These are phyloP conservation scores for Globisporangium irregulare DNA, from an alignment of 352 stramenopile species.

Conservation along the genomic window DNA sequence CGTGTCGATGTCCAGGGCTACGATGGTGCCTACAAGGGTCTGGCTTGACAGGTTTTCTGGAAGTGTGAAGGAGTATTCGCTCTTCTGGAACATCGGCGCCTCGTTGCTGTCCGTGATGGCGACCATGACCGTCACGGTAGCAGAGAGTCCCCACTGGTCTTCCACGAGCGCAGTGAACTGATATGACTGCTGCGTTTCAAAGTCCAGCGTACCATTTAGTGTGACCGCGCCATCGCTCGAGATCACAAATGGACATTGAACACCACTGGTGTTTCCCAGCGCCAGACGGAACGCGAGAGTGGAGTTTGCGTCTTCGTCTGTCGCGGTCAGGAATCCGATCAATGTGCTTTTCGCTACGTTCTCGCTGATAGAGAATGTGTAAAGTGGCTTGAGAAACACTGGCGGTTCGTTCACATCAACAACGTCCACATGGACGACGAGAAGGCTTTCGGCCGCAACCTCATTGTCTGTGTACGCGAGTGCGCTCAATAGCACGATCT, in stretches of 20 bases:
- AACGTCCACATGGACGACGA: slow-evolving; percentile 1
- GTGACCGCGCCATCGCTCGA: background rate
- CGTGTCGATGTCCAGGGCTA: slow-evolving; percentile 35
- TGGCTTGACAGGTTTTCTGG: slow-evolving; percentile 37
- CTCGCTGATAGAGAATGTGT: slow-evolving; percentile 8
- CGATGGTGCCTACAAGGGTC: slow-evolving; percentile 28
- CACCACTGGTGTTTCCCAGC: background rate
- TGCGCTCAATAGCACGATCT: slow-evolving; percentile 6
- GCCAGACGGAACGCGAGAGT: slow-evolving; percentile 4
- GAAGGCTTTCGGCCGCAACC: background rate
- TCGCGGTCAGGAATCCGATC: slow-evolving; percentile 6
- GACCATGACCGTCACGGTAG: slow-evolving; percentile 25
- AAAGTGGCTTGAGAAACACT: slow-evolving; percentile 3
- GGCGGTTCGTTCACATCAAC: slow-evolving; percentile 11
- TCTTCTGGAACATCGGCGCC: slow-evolving; percentile 32
- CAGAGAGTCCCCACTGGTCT: slow-evolving; percentile 29
- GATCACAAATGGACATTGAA: background rate
- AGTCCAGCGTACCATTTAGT: slow-evolving; percentile 16
- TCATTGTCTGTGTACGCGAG: slow-evolving; percentile 3
- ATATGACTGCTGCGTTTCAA: slow-evolving; percentile 18
- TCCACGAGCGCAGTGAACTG: slow-evolving; percentile 18
- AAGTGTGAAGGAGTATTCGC: slow-evolving; percentile 31
- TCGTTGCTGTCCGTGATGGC: slow-evolving; percentile 46
- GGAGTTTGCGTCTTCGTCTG: slow-evolving; percentile 4
- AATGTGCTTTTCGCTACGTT: background rate